Conservation (phyloP, 2,329 filamentous ascomycete species). For the Huntiella moniliformis region DNA sequence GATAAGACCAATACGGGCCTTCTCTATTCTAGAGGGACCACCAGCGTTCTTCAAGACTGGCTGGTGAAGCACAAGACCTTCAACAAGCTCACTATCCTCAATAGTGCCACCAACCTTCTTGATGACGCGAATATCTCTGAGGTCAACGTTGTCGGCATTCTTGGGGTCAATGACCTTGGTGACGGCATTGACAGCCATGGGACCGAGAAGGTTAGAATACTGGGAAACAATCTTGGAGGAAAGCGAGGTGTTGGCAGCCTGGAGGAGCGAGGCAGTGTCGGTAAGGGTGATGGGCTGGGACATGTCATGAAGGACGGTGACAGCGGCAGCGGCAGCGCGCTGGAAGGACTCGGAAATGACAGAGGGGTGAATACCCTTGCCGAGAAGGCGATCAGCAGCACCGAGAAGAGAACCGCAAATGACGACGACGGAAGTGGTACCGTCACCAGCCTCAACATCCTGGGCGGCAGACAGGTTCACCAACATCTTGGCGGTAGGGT, state of each 20-base stretch:
- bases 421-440: slow-evolving; percentile 93
- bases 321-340: slow-evolving; percentile 73
- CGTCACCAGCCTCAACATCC: slow-evolving; percentile 95
- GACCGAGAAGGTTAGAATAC: slow-evolving; percentile 84
- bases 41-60: slow-evolving; percentile 84
- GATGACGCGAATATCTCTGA: slow-evolving; percentile 89
- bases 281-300: slow-evolving; percentile 78
- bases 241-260: slow-evolving; percentile 90
- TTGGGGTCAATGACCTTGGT: slow-evolving; percentile 90
- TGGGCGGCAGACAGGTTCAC: slow-evolving; percentile 94
- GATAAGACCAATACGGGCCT: slow-evolving; percentile 89
- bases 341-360: slow-evolving; percentile 97
- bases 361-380: slow-evolving; percentile 91
- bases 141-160: slow-evolving; percentile 87
- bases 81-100: slow-evolving; percentile 93
- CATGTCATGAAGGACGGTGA: slow-evolving; percentile 84
- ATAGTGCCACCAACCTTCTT: slow-evolving; percentile 98
- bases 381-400: slow-evolving; percentile 76
- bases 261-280: slow-evolving; percentile 77
- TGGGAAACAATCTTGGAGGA: slow-evolving; percentile 98
- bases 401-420: slow-evolving; percentile 90
- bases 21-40: slow-evolving; percentile 84
- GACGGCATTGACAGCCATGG: slow-evolving; percentile 94
- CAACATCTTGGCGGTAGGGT: slow-evolving; percentile 98
- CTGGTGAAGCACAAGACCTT: slow-evolving; percentile 83